These are phyloP conservation scores for Chlorella sp. DNA, from an alignment of 139 green algal genomes.

Conservation along the genomic window DNA sequence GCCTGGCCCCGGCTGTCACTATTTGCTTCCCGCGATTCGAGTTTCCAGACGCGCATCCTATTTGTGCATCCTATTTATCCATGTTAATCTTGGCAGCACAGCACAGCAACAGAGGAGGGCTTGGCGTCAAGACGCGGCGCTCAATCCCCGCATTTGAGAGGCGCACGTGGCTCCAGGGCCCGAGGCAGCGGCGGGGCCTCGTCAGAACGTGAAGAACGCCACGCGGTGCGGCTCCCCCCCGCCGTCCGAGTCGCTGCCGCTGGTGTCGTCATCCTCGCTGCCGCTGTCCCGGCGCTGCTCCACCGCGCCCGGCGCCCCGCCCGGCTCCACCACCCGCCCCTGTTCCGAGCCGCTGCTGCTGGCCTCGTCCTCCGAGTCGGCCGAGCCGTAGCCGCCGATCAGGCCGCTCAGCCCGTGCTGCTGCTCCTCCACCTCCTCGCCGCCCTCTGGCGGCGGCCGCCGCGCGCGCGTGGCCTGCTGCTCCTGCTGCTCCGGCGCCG, in stretches of 20 bases:
- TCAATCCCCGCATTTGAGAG: neutral
- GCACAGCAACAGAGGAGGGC: too few species aligned
- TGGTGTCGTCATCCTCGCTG: neutral
- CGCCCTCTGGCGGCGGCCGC: neutral
- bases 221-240: neutral
- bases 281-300: neutral
- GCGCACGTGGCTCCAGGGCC: too few species aligned
- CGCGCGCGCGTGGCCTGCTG: neutral
- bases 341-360: neutral
- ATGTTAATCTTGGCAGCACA: too few species aligned
- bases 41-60: too few species aligned
- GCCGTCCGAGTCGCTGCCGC: neutral
- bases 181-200: too few species aligned
- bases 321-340: neutral
- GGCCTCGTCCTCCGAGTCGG: neutral
- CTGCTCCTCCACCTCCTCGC: neutral
- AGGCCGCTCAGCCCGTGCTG: neutral
- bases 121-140: too few species aligned
- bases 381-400: neutral
- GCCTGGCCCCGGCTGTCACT: too few species aligned
- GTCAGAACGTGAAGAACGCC: slow-evolving; percentile 15
- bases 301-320: neutral
- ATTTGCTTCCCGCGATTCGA: too few species aligned
- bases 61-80: too few species aligned
- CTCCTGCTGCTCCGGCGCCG: neutral